Base-by-base conservation (phyloP, 441 rosid species). In the Lepidium campestre region DNA sequence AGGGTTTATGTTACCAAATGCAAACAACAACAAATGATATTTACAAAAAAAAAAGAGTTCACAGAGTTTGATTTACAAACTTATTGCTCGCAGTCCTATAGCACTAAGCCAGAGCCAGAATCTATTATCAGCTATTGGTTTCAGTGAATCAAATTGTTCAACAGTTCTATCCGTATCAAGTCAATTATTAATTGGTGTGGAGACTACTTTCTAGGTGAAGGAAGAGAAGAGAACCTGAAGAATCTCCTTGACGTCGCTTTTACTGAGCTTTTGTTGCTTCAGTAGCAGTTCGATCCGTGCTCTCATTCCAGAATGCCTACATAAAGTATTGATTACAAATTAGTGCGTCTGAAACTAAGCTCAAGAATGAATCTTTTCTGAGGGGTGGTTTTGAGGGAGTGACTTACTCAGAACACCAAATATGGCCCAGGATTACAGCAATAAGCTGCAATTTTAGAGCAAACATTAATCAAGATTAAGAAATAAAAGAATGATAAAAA, bases 331-430 rank as follows among this genome's bases (percentile, higher is more conserved):
- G 42, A 5, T 49, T 11, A 57, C 55, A 65, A 57, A 34, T 72
- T 72, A 57, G 32, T 49, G 10, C 0, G 17, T 14, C 52, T 2
- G 18, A 71, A 37, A 18, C 22, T 32, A 39, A 56, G 53, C 52
- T 39, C 27, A 62, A 29, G 29, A 29, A 37, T 10, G 17, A 31
- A 41, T 10, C 2, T 12, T 20, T 65, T 5, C 2, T 13, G 4
- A 42, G 7, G 37, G 42, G 27, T 62, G 57, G 39, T 13, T 7
- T 13, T 18, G 25, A 35, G 20, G 65, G 39, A 4, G 48, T 61
- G 55, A 77, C 96, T 86, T 90, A 93, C 98, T 90, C 97, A 8
- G 97, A 82, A 82, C 89, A 93, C 97, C 97, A 93, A 47, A 93
- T 82, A 77, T 93, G 92, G 49, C 99, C 99, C 70, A 93, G 77